Percentiles rank a stretch among this genome's conserved stretches.
Conservation (phyloP, 2,329 filamentous ascomycete species). For the Ophiosphaerella korrae region DNA sequence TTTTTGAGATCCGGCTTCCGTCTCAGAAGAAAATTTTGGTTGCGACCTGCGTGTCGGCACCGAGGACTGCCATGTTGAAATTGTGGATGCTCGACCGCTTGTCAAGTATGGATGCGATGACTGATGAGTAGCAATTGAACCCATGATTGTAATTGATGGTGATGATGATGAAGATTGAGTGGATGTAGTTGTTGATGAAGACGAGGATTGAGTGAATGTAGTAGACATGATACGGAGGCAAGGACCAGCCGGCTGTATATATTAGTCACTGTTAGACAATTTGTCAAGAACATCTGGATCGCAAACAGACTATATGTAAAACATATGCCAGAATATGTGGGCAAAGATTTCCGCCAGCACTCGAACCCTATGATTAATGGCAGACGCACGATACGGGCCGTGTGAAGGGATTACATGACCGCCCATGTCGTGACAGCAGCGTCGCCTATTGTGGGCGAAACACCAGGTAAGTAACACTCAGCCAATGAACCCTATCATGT, state of each 20-base stretch:
- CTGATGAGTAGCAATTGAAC: slow-evolving; percentile 16
- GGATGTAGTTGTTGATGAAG: slow-evolving; percentile 23
- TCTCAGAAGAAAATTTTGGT: slow-evolving; percentile 12
- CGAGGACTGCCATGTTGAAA: slow-evolving; percentile 40
- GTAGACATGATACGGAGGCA: slow-evolving; percentile 12
- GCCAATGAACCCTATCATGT: slow-evolving; percentile 11
- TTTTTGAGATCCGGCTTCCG: slow-evolving; percentile 26
- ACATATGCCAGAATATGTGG: not conserved
- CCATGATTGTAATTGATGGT: slow-evolving; percentile 10
- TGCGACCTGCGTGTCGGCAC: slow-evolving; percentile 26
- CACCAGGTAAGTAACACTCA: not conserved
- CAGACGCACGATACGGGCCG: slow-evolving; percentile 4
- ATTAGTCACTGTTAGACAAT: slow-evolving; percentile 17
- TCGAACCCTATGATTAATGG: not conserved
- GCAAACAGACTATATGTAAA: slow-evolving; percentile 4
- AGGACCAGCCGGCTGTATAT: slow-evolving; percentile 3
- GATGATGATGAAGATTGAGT: slow-evolving; percentile 21
- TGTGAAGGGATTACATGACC: slow-evolving; percentile 3
- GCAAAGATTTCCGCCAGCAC: not conserved
- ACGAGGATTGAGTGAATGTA: slow-evolving; percentile 15
- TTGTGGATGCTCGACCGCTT: slow-evolving; percentile 33
- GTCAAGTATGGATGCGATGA: slow-evolving; percentile 35
- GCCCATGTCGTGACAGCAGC: not conserved
- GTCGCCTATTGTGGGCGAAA: slow-evolving; percentile 1
- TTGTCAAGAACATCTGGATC: slow-evolving; percentile 17